phyloP scores from a whole-genome alignment of 2,329 filamentous ascomycete genomes.

The Diaporthe eres region DNA sequence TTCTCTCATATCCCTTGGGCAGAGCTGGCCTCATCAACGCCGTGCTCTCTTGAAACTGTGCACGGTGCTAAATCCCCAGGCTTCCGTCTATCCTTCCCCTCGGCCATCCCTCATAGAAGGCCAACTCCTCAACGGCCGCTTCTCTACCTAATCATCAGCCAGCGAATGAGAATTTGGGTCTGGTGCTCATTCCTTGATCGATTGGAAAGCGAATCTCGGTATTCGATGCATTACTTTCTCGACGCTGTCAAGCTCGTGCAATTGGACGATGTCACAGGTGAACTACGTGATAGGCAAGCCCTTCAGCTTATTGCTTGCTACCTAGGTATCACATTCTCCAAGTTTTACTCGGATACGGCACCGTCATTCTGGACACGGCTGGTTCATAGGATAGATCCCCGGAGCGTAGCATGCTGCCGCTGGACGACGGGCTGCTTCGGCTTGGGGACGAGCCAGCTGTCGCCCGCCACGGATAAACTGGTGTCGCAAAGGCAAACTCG shows the following conservation, averaged over 20 bases:
- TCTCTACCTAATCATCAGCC: neutral
- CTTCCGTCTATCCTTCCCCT: neutral
- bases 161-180: neutral
- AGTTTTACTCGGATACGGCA: neutral
- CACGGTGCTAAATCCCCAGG: neutral
- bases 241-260: neutral
- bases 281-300: conserved; percentile 26
- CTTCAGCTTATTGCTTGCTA: conserved; percentile 4
- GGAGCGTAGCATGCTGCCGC: conserved; percentile 17
- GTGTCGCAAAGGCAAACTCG: conserved; percentile 30
- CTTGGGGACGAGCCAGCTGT: conserved; percentile 21
- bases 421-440: conserved; percentile 19
- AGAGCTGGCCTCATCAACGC: too few relatives aligned
- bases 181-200: neutral
- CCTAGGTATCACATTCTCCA: neutral
- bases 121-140: neutral
- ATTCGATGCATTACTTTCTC: neutral
- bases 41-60: neutral
- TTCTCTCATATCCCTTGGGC: neutral
- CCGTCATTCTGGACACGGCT: neutral
- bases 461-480: neutral
- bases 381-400: neutral
- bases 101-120: neutral
- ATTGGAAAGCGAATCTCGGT: neutral
- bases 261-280: conserved; percentile 13